These are phyloP conservation scores for Apiospora sp. DNA, from an alignment of 2,329 filamentous ascomycete species.

Conservation along the genomic window DNA sequence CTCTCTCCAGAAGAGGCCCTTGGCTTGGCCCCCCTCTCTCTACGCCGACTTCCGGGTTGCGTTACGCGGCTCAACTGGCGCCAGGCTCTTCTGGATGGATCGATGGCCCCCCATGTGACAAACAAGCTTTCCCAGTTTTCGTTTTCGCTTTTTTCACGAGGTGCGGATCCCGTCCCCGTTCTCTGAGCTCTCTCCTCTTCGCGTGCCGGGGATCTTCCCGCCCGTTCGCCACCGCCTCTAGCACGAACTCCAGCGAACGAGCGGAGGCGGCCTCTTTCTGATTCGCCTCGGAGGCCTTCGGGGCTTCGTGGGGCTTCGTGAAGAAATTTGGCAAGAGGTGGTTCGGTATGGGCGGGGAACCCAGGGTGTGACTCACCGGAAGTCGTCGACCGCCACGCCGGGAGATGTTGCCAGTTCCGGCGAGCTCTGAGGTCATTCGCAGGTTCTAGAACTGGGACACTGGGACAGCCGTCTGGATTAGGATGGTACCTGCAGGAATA, in stretches of 20 bases:
- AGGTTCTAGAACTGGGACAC: background rate
- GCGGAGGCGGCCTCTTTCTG: slow-evolving; percentile 6
- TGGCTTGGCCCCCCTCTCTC: background rate
- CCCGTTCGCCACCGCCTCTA: background rate
- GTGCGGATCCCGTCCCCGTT: slow-evolving; percentile 5
- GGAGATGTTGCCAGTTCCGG: background rate
- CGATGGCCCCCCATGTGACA: background rate
- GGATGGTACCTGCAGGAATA: background rate
- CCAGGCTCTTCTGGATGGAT: background rate
- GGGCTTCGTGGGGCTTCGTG: background rate
- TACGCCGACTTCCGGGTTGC: background rate
- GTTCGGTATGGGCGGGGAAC: background rate
- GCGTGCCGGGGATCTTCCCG: background rate
- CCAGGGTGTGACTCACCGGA: background rate
- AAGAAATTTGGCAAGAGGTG: background rate
- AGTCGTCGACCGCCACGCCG: background rate
- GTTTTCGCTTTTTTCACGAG: background rate
- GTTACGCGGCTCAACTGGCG: slow-evolving; percentile 2
- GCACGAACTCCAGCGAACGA: background rate
- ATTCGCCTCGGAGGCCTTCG: background rate
- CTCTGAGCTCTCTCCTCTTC: background rate
- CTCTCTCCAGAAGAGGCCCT: background rate
- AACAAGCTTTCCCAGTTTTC: slow-evolving; percentile 16
- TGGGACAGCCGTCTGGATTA: background rate
- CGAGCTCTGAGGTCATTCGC: background rate